A percentile compares a stretch with the other conserved stretches of the same genome.
Evolutionary conservation across 2,329 filamentous ascomycete genomes (phyloP).

Genomic region (Geoglossum cookeanum): DNA sequence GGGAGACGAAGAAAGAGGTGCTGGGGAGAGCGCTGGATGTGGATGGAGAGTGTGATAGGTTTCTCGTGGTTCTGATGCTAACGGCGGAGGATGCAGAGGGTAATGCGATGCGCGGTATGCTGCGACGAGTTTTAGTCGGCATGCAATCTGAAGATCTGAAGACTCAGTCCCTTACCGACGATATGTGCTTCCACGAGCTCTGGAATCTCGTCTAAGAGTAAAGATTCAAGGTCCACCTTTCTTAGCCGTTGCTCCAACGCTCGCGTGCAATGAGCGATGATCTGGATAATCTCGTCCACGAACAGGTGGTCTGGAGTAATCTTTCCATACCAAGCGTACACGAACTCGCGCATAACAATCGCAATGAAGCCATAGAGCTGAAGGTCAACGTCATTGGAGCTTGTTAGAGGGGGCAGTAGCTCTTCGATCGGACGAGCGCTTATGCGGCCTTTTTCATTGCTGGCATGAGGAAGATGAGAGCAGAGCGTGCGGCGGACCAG

Average conservation of each 20-base stretch:
- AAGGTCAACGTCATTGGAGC: conserved; percentile 80
- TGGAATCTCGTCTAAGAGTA: conserved; percentile 77
- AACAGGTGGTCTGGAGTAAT: conserved; percentile 84
- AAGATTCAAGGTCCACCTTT: conserved; percentile 60
- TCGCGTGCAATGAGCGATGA: conserved; percentile 81
- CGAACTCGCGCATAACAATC: conserved; percentile 74
- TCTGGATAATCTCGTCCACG: conserved; percentile 68
- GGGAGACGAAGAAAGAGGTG: conserved; percentile 39
- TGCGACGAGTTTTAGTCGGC: conserved; percentile 19
- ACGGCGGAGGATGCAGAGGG: conserved; percentile 35
- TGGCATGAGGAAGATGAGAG: conserved; percentile 34
- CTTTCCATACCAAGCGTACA: conserved; percentile 81
- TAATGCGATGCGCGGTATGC: conserved; percentile 54
- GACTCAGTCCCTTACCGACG: conserved; percentile 35
- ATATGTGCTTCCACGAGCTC: conserved; percentile 65
- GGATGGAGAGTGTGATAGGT: conserved; percentile 75
- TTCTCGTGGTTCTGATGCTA: conserved; percentile 42
- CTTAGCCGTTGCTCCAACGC: conserved; percentile 72
- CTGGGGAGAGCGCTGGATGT: conserved; percentile 60
- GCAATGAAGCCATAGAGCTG: conserved; percentile 87
- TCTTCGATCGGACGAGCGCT: conserved; percentile 54
- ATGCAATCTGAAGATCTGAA: not conserved
- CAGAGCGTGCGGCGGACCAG: conserved; percentile 74
- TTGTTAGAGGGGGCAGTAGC: conserved; percentile 75
- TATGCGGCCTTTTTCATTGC: conserved; percentile 34